phyloP scores from a whole-genome alignment of 805 yeast genomes.

The Nakazawaea wyomingensis region DNA sequence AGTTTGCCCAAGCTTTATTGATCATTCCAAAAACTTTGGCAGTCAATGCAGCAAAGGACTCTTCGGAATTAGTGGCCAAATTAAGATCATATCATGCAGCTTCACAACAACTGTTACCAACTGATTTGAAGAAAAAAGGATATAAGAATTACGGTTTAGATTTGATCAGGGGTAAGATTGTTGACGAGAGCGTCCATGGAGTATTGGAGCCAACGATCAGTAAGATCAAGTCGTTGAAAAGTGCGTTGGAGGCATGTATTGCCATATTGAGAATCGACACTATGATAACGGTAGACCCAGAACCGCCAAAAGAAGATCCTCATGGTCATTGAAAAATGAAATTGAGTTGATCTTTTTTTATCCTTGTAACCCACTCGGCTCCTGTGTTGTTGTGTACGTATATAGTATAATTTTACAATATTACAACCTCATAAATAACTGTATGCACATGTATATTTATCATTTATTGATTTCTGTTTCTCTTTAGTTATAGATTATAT shows the following conservation, averaged over 20 bases:
- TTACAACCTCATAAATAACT: no score
- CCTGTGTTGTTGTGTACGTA: no score
- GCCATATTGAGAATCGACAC: conserved; percentile 97
- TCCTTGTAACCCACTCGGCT: no score
- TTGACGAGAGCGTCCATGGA: conserved; percentile 78
- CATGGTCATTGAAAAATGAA: conserved; percentile 58
- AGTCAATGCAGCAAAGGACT: conserved; percentile 95
- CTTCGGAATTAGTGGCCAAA: conserved; percentile 91
- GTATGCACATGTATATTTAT: no score
- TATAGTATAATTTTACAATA: no score
- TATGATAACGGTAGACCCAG: conserved; percentile 96
- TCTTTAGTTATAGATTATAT: no score
- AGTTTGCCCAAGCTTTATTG: conserved; percentile 85
- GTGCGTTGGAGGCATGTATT: conserved; percentile 97
- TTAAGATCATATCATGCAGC: conserved; percentile 96
- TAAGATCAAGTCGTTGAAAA: conserved; percentile 86
- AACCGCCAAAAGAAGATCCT: conserved; percentile 85
- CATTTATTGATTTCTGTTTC: no score
- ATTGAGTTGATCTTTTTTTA: no score
- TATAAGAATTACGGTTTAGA: conserved; percentile 93
- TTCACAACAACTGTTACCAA: conserved; percentile 76
- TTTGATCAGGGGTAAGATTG: conserved; percentile 84
- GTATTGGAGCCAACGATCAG: conserved; percentile 94
- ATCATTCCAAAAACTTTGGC: conserved; percentile 96
- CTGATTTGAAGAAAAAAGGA: conserved; percentile 79